Conservation (phyloP, 2,329 filamentous ascomycete species). For the Fusarium caatingaense region DNA sequence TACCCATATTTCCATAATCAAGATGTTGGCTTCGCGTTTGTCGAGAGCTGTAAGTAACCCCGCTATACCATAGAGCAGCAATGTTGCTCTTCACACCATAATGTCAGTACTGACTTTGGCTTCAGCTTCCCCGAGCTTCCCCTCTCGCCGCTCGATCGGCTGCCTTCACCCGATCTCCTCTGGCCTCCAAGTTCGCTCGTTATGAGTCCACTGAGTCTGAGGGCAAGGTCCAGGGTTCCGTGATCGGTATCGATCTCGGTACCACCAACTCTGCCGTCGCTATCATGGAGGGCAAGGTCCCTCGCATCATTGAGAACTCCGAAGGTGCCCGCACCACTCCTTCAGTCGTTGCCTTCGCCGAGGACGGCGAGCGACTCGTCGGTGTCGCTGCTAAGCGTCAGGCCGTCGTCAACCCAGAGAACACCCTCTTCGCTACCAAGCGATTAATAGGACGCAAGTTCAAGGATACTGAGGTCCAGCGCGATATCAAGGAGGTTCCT, state of each 20-base stretch:
- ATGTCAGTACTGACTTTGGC: slow-evolving; percentile 31
- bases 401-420: slow-evolving; percentile 97
- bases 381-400: slow-evolving; percentile 98
- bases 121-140: slow-evolving; percentile 80
- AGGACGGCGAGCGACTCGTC: slow-evolving; percentile 95
- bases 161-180: slow-evolving; percentile 74
- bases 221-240: slow-evolving; percentile 88
- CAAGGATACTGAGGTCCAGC: slow-evolving; percentile 91
- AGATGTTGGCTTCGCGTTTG: slow-evolving; percentile 78
- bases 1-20: slow-evolving; percentile 56
- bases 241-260: slow-evolving; percentile 98
- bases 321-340: slow-evolving; percentile 72
- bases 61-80: slow-evolving; percentile 1
- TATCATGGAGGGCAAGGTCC: slow-evolving; percentile 95
- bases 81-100: slow-evolving; percentile 2
- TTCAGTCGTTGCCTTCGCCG: slow-evolving; percentile 93
- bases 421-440: slow-evolving; percentile 98
- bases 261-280: slow-evolving; percentile 98
- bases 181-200: slow-evolving; percentile 78
- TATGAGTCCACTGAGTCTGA: slow-evolving; percentile 74
- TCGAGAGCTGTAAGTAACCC: slow-evolving; percentile 76
- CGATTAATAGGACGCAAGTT: slow-evolving; percentile 98
- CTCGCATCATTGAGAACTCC: slow-evolving; percentile 97
- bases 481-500: slow-evolving; percentile 95
- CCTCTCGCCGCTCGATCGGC: slow-evolving; percentile 75